Conservation (phyloP, 768 basidiomycete genomes). For the Cubamyces sp. region DNA sequence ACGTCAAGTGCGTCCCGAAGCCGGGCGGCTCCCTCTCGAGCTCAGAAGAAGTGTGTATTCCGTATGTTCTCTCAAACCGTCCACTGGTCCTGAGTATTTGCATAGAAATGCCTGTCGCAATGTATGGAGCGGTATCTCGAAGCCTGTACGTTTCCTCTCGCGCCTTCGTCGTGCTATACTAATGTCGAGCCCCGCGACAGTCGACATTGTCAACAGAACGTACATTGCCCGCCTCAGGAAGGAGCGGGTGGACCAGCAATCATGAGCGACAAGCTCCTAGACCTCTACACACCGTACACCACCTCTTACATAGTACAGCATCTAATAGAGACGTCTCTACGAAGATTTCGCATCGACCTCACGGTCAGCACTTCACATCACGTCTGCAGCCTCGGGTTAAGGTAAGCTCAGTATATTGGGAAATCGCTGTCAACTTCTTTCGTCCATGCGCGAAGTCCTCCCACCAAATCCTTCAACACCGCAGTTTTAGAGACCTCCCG, state of each 20-base stretch:
- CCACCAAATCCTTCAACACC: conserved; percentile 70
- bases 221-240: conserved; percentile 62
- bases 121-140: conserved; percentile 87
- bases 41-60: conserved; percentile 67
- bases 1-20: conserved; percentile 74
- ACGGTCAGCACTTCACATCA: no score
- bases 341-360: neutral
- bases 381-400: neutral
- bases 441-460: conserved; percentile 84
- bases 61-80: neutral
- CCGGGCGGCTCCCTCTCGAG: conserved; percentile 69
- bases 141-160: conserved; percentile 63
- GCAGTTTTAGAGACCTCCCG: conserved; percentile 38
- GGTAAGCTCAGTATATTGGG: conserved; percentile 68
- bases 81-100: neutral
- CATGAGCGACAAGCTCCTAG: conserved; percentile 1
- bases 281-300: neutral
- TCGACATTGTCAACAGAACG: conserved; percentile 75
- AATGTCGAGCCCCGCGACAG: conserved; percentile 41
- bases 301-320: conserved; percentile 8
- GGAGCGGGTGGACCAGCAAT: conserved; percentile 43
- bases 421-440: conserved; percentile 72
- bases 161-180: neutral
- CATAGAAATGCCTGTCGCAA: conserved; percentile 70
- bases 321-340: conserved; percentile 5